These are phyloP conservation scores for Septoria linicola DNA, from an alignment of 2,329 filamentous ascomycete genomes.

Conservation along the genomic window DNA sequence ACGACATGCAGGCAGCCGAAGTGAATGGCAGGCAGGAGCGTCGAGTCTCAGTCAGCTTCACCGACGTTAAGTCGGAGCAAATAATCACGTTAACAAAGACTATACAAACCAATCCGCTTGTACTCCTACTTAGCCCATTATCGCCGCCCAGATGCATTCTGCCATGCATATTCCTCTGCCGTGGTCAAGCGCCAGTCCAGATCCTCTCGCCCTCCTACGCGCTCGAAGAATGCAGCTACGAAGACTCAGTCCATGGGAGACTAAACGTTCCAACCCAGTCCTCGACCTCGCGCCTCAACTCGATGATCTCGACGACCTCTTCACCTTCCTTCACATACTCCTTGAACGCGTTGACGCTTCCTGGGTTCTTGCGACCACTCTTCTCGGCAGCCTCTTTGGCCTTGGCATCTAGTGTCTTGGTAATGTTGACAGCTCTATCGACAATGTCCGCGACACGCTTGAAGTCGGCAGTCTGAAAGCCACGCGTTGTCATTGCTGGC, in stretches of 20 bases:
- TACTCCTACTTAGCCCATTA: too few species aligned
- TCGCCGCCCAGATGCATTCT: too few species aligned
- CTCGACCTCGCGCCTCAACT: constrained; percentile 71
- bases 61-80: background rate
- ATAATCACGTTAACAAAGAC: constrained; percentile 9
- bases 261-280: constrained; percentile 75
- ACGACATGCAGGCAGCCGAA: constrained; percentile 5
- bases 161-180: too few species aligned
- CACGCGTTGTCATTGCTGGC: constrained; percentile 94
- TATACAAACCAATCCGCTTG: too few species aligned
- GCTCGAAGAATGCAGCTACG: constrained; percentile 8
- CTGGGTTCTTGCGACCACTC: constrained; percentile 64
- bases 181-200: too few species aligned
- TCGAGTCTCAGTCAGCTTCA: background rate
- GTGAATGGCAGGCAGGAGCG: constrained; percentile 10
- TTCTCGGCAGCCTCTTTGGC: constrained; percentile 68
- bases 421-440: constrained; percentile 77
- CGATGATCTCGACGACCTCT: constrained; percentile 67
- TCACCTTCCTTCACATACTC: constrained; percentile 68
- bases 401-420: constrained; percentile 71
- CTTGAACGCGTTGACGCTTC: constrained; percentile 65
- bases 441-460: constrained; percentile 80
- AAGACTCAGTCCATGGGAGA: constrained; percentile 57
- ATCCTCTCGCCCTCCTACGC: constrained; percentile 6
- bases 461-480: constrained; percentile 89